phyloP scores from a whole-genome alignment of 192 early-diverging fungal species.

The Coemansia reversa region DNA sequence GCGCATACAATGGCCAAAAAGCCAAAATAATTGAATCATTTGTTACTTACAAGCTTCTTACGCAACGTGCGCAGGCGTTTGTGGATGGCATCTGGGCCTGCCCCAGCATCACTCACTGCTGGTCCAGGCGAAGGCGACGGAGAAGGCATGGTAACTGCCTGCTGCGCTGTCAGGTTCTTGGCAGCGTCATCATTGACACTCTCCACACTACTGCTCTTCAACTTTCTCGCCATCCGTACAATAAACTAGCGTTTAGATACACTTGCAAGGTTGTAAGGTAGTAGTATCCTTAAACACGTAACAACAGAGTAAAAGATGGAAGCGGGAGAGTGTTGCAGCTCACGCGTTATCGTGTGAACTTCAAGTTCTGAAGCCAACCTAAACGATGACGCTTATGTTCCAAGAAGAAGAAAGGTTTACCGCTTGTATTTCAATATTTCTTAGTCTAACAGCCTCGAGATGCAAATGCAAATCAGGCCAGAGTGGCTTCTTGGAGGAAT shows the following conservation, averaged over 20 bases:
- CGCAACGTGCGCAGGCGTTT: constrained; percentile 22
- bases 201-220: constrained; percentile 7
- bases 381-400: too few species aligned
- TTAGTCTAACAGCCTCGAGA: background rate
- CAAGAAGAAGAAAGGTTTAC: too few species aligned
- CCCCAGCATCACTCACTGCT: background rate
- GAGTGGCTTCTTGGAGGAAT: too few species aligned
- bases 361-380: background rate
- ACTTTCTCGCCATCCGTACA: constrained; percentile 5
- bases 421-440: background rate
- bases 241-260: background rate
- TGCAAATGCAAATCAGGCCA: constrained; percentile 10
- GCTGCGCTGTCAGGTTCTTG: background rate
- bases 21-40: background rate
- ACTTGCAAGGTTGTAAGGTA: background rate
- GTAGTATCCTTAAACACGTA: too few species aligned
- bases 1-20: too few species aligned
- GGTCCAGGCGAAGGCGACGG: constrained; percentile 6
- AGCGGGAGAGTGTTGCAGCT: too few species aligned
- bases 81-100: constrained; percentile 10
- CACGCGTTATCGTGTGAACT: background rate
- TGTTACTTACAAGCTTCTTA: constrained; percentile 30
- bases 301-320: too few species aligned
- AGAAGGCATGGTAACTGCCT: background rate
- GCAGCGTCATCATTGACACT: background rate